Percentiles rank a stretch among this genome's conserved stretches.
Evolutionary conservation across 192 early-diverging fungal genomes (phyloP).

Genomic region (Cladochytrium replicatum): DNA sequence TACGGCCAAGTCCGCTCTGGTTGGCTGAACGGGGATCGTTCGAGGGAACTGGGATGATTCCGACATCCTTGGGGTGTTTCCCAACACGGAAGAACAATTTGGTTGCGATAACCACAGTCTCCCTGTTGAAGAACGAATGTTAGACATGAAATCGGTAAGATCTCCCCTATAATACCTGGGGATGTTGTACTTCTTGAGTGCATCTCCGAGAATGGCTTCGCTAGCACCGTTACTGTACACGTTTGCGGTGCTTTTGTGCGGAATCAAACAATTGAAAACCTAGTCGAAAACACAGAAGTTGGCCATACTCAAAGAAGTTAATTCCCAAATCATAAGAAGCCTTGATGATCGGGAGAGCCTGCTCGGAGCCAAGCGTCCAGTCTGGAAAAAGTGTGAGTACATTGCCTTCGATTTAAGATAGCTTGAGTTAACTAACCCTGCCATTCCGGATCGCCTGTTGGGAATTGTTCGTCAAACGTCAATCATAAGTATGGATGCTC

Average conservation of each 20-base stretch:
- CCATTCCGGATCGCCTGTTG: too few relatives aligned
- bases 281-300: constrained; percentile 22
- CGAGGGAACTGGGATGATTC: too few relatives aligned
- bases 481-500: constrained; percentile 31
- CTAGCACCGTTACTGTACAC: constrained; percentile 44
- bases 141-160: too few relatives aligned
- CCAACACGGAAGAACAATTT: constrained; percentile 15
- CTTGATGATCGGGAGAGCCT: constrained; percentile 35
- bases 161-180: constrained; percentile 42
- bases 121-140: too few relatives aligned
- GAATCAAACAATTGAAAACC: too few relatives aligned
- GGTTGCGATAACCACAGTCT: constrained; percentile 51
- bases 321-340: constrained; percentile 31
- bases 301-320: constrained; percentile 34
- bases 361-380: constrained; percentile 14
- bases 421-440: too few relatives aligned
- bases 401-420: too few relatives aligned
- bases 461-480: constrained; percentile 35
- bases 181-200: constrained; percentile 34
- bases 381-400: too few relatives aligned
- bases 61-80: too few relatives aligned
- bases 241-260: constrained; percentile 48
- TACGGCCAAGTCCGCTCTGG: constrained; percentile 19
- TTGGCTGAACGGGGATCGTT: constrained; percentile 19
- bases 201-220: constrained; percentile 49